Evolutionary conservation across 192 early-diverging fungal genomes (phyloP), one percentile per base, ranked within the genome.

Genomic region (Coemansia asiatica): DNA sequence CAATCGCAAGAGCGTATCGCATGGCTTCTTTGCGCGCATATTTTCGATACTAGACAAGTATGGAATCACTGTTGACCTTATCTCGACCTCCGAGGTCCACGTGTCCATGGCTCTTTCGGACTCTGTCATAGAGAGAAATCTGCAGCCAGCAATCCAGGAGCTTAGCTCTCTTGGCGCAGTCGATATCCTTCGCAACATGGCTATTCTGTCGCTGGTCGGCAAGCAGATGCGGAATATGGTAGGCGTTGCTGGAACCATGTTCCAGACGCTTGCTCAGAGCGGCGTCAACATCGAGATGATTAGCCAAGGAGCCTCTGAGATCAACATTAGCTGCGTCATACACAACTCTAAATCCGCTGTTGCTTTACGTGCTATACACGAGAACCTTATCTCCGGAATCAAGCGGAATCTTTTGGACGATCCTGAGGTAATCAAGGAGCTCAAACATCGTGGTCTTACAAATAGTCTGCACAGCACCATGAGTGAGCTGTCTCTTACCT

Each of bases 201-300:
- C 94, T 21, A 99, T 99, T 76, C 82, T 99, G 40, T 96, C 94
- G 23, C 85, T 98, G 47, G 97, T 99, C 10, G 97, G 97, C 50
- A 87, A 89, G 50, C 90, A 95, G 69, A 99, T 99, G 97, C 88
- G 92, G 46, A 94, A 96, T 72, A 94, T 95, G 92, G 95, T 98
- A 26, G 97, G 97, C 57, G 90, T 95, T 53, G 90, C 94, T 8
- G 89, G 93, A 25, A 87, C 83, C 71, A 98, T 99, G 95, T 99
- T 99, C 77, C 83, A 84, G 58, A 93, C 91, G 2, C 80, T 99
- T 38, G 93, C 94, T 16, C 88, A 86, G 53, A 87, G 90, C 48
- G 81, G 86, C 61, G 90, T 99, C 67, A 99, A 99, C 71, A 97
- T 99, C 72, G 97, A 99, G 79, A 99, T 99, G 97, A 99, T 99